Base-by-base conservation (phyloP, 371 early-diverging fungal species). In the Batkoa obscura region DNA sequence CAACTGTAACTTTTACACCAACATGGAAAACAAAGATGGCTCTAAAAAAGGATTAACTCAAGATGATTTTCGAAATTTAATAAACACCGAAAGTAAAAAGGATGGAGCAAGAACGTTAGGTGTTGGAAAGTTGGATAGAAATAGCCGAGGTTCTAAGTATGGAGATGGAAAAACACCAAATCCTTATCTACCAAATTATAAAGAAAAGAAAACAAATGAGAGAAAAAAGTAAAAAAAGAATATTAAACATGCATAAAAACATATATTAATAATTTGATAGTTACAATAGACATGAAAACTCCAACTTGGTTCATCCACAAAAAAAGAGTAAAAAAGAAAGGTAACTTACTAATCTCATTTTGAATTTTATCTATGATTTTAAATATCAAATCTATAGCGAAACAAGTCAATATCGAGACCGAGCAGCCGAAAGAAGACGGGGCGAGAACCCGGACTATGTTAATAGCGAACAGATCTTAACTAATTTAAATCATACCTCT, bases 381-480 rank as follows among this genome's bases (percentile, higher is more conserved):
- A 53, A 39, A 23, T 41, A 58, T n/a, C 10, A 54, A 32, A 48
- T 55, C n/a, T 63, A 6, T 53, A 53, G 53, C 5, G 50, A 58
- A 5, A 15, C 56, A 32, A 48, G 55, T 15, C 63, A 66, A 30
- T 90, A 90, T 60, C 85, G 92, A 43, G 92, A 92, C 64, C 71
- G 92, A 39, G 92, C 92, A 10, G 85, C 84, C 0, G 92, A 92
- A 67, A 78, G 92, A 56, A 76, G 90, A 3, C 68, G 75, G 48
- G 81, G 74, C 3, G 57, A 62, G 38, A 76, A 73, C 43, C 69
- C 70, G 3, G 76, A 75, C 52, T 79, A 77, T 53, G 70, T 64
- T 35, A 75, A 71, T 12, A 67, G 71, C 10, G 74, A 75, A 58
- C 62, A 66, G 39, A 74, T 77, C 39, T 62, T 74, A 35, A 46